Evolutionary conservation across 83 land plant genomes (phyloP), one percentile per base, ranked within the genome.

Genomic region (Larix sibirica): DNA sequence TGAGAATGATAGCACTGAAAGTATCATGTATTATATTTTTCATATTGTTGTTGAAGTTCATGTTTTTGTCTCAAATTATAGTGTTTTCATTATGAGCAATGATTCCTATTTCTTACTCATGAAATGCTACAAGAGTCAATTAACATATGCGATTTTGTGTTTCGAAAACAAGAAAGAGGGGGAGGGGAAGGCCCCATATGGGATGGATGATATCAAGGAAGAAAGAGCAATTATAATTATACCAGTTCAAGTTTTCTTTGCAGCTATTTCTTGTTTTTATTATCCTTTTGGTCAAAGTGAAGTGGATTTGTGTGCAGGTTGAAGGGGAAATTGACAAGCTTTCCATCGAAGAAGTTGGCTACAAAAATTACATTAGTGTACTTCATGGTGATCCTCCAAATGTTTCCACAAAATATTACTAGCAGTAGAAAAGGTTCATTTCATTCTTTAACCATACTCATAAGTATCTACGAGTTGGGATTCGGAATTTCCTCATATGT

Each of bases 291-390:
- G 18, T 69, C 18, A 69, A 36, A 31, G 38, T 14, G 16, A 6
- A 13, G 40, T 68, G 44, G 44, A 13, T n/a, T 64, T 13, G 6
- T 17, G 40, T 82, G 67, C 65, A 95, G 98, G 96, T 95, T 89
- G 99, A 97, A 78, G 99, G 99, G 65, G 99, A 97, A 86, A 95
- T 97, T n/a, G 99, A 97, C 84, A 97, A 97, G 86, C 99, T 97
- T 83, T 85, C 99, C 47, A 91, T 97, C 92, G 96, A 94, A 75
- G 98, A 97, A 85, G 96, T 98, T 73, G 99, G 99, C 10, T 88
- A 86, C 62, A 77, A 75, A 3, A 95, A 97, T 77, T 97, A 98
- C 79, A 95, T 97, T 17, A 97, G 99, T 89, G 99, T 95, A 20
- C 99, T 98, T 47, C 92, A 95, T 85, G 99, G 99, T 80, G 97